Evolutionary conservation across 805 yeast species (phyloP).

Genomic region (Lachancea dasiensis): DNA sequence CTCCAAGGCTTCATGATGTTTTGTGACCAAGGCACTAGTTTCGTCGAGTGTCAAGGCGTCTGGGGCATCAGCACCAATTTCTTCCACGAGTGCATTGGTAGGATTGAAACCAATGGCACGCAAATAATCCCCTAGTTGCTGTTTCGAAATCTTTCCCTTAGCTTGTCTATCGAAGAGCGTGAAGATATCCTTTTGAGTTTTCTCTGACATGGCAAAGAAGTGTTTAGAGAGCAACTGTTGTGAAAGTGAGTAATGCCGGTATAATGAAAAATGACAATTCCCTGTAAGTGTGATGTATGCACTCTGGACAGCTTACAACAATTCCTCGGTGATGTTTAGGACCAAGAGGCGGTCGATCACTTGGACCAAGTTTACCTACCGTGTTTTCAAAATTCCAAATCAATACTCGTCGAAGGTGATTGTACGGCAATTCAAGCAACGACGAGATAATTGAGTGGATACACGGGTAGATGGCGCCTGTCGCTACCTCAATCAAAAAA

Average conservation of each 20-base stretch:
- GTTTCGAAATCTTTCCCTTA: conserved; percentile 80
- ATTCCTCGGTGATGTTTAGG: too few species aligned
- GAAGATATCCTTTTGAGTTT: conserved; percentile 78
- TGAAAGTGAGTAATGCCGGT: not conserved
- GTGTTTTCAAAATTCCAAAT: too few species aligned
- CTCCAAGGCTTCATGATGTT: conserved; percentile 24
- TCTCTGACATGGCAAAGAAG: conserved; percentile 12
- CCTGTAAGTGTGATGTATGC: too few species aligned
- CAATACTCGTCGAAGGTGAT: too few species aligned
- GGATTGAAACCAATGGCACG: conserved; percentile 99
- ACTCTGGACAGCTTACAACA: too few species aligned
- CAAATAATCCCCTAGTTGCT: conserved; percentile 83
- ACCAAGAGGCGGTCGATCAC: too few species aligned
- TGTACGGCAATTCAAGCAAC: too few species aligned
- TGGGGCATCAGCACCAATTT: conserved; percentile 17
- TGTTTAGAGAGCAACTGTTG: not conserved
- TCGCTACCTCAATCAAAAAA: too few species aligned
- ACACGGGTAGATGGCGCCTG: too few species aligned
- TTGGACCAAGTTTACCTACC: too few species aligned
- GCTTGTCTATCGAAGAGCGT: conserved; percentile 96
- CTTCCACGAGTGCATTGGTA: conserved; percentile 47
- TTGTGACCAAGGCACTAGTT: conserved; percentile 20
- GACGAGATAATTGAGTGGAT: too few species aligned
- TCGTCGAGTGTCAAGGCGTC: conserved; percentile 27
- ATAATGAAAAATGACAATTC: not conserved